phyloP scores from a whole-genome alignment of 306 rosid species.

The Quercus aquifolioides region DNA sequence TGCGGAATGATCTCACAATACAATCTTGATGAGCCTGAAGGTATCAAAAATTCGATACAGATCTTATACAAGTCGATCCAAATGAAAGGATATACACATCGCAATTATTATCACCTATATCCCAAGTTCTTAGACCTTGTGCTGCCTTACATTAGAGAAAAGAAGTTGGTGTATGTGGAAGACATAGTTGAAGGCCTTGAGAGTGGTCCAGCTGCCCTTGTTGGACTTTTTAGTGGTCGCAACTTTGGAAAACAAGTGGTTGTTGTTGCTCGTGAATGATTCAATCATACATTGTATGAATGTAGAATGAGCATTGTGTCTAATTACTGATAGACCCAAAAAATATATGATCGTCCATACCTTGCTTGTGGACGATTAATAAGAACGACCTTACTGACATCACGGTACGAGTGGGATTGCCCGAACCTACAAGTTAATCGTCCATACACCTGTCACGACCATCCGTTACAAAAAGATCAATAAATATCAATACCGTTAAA shows the following conservation, averaged over 20 bases:
- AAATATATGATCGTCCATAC: too few relatives aligned
- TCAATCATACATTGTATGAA: background rate
- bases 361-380: too few relatives aligned
- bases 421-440: too few relatives aligned
- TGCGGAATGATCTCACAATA: constrained; percentile 21
- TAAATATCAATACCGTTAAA: too few relatives aligned
- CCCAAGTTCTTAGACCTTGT: constrained; percentile 56
- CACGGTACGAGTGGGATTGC: too few relatives aligned
- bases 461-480: too few relatives aligned
- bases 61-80: background rate
- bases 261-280: constrained; percentile 24
- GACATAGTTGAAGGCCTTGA: constrained; percentile 44
- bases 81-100: background rate
- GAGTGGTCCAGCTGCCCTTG: constrained; percentile 33
- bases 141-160: constrained; percentile 53
- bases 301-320: too few relatives aligned
- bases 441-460: too few relatives aligned
- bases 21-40: constrained; percentile 4
- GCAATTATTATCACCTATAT: constrained; percentile 28
- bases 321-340: too few relatives aligned
- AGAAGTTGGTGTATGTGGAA: constrained; percentile 39
- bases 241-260: constrained; percentile 47
- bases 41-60: background rate
- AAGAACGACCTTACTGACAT: too few relatives aligned
- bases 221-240: constrained; percentile 37